Conservation (phyloP, 768 basidiomycete genomes). For the Tubosaeta sp. region DNA sequence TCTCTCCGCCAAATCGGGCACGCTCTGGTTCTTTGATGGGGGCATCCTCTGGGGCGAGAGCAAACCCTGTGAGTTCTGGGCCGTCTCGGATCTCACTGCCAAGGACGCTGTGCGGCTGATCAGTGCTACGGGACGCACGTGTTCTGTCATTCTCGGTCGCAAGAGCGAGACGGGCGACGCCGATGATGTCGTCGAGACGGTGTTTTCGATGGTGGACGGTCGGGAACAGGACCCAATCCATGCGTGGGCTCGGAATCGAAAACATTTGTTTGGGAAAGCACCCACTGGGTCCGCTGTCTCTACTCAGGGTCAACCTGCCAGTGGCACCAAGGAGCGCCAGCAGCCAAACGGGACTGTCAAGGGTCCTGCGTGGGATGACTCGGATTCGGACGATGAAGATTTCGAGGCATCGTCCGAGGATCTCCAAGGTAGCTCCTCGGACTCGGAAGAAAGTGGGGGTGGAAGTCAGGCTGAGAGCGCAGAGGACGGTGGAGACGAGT, state of each 20-base stretch:
- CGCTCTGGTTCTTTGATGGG: conserved; percentile 63
- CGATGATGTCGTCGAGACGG: conserved; percentile 52
- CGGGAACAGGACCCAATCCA: conserved; percentile 62
- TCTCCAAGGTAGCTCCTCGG: conserved; percentile 38
- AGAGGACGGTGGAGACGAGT: conserved; percentile 34
- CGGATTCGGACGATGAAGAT: conserved; percentile 33
- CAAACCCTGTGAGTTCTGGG: conserved; percentile 77
- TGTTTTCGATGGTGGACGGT: conserved; percentile 70
- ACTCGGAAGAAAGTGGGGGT: conserved; percentile 28
- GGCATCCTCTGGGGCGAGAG: conserved; percentile 74
- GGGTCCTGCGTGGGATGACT: conserved; percentile 31
- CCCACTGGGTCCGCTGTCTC: not conserved
- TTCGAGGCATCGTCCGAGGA: conserved; percentile 40
- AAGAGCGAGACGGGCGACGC: not conserved
- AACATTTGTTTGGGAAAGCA: conserved; percentile 51
- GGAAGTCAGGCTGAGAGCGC: conserved; percentile 33
- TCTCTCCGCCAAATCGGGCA: conserved; percentile 66
- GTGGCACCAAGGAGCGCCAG: conserved; percentile 6
- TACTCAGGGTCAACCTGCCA: not conserved
- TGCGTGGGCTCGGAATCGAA: conserved; percentile 59
- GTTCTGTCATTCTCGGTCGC: conserved; percentile 43
- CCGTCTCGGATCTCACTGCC: conserved; percentile 51
- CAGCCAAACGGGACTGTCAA: conserved; percentile 13
- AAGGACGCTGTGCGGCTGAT: conserved; percentile 52
- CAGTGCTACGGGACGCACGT: conserved; percentile 64